Percentiles rank a stretch among this genome's conserved stretches.
Conservation (phyloP, 2,329 filamentous ascomycete genomes). For the Aureobasidium subglaciale region DNA sequence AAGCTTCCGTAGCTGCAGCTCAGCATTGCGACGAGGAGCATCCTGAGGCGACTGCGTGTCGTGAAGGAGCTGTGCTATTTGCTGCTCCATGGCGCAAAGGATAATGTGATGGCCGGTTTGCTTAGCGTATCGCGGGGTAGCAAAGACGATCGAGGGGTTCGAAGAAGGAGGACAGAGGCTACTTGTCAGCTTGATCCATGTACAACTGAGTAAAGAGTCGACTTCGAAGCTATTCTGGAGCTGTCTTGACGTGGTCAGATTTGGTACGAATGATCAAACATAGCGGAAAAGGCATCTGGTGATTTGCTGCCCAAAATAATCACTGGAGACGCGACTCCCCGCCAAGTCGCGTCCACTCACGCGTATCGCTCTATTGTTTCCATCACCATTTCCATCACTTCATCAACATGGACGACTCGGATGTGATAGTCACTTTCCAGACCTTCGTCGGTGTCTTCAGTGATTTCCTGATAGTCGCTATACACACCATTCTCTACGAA, state of each 20-base stretch:
- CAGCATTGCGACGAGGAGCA: constrained; percentile 74
- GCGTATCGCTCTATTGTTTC: background rate
- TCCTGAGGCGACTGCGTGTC: constrained; percentile 76
- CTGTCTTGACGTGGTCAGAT: background rate
- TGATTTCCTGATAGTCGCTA: constrained; percentile 71
- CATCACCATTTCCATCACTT: background rate
- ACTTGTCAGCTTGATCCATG: background rate
- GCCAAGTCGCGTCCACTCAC: constrained; percentile 6
- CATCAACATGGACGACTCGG: constrained; percentile 11
- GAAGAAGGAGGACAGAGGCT: background rate
- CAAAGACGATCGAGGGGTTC: background rate
- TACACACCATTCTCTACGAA: constrained; percentile 82
- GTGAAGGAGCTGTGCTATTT: constrained; percentile 79
- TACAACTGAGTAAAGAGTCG: background rate
- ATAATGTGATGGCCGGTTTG: background rate
- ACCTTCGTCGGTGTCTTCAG: constrained; percentile 63
- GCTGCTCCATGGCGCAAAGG: constrained; percentile 65
- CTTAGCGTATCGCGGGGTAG: constrained; percentile 13
- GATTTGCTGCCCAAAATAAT: background rate
- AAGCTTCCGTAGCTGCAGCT: constrained; percentile 69
- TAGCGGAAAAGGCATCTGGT: background rate
- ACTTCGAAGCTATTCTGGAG: background rate
- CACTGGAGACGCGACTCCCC: background rate
- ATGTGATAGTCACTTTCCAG: constrained; percentile 36
- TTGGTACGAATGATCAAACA: too few relatives aligned